A percentile compares a stretch with the other conserved stretches of the same genome.
phyloP scores from a whole-genome alignment of 495 filamentous ascomycete genomes.

The Hypoxylon crocopeplum region DNA sequence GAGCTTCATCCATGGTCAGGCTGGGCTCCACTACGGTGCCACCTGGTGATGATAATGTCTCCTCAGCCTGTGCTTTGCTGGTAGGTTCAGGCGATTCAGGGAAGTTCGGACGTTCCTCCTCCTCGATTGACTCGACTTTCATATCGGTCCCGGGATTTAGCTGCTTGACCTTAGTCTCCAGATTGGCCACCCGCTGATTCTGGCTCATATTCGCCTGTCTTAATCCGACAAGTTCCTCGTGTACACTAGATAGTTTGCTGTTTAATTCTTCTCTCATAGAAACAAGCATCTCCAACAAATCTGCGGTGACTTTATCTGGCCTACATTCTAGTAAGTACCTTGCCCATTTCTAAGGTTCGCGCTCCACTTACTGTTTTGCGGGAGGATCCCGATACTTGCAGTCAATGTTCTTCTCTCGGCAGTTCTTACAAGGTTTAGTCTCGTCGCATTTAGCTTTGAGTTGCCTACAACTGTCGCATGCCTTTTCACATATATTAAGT shows the following conservation, averaged over 20 bases:
- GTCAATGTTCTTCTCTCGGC: slow-evolving; percentile 61
- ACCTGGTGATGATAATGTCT: slow-evolving; percentile 37
- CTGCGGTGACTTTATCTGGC: slow-evolving; percentile 59
- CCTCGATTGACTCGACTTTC: slow-evolving; percentile 42
- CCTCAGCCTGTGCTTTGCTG: slow-evolving; percentile 33
- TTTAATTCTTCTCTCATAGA: slow-evolving; percentile 44
- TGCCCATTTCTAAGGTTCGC: not conserved
- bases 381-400: slow-evolving; percentile 72
- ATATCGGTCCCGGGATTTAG: slow-evolving; percentile 33
- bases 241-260: slow-evolving; percentile 21
- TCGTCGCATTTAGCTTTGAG: slow-evolving; percentile 79
- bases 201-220: slow-evolving; percentile 20
- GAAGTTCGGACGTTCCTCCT: slow-evolving; percentile 34
- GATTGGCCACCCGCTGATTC: slow-evolving; percentile 31
- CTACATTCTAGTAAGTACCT: slow-evolving; percentile 43
- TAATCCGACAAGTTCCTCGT: slow-evolving; percentile 19
- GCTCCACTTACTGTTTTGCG: slow-evolving; percentile 66
- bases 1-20: slow-evolving; percentile 40
- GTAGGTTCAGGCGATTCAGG: slow-evolving; percentile 24
- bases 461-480: slow-evolving; percentile 70
- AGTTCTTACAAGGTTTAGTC: slow-evolving; percentile 64
- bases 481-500: slow-evolving; percentile 49
- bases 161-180: slow-evolving; percentile 33
- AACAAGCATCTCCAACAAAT: slow-evolving; percentile 54
- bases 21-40: slow-evolving; percentile 38